Conservation (phyloP, 1,284 basidiomycete species). For the Waitea zeae region DNA sequence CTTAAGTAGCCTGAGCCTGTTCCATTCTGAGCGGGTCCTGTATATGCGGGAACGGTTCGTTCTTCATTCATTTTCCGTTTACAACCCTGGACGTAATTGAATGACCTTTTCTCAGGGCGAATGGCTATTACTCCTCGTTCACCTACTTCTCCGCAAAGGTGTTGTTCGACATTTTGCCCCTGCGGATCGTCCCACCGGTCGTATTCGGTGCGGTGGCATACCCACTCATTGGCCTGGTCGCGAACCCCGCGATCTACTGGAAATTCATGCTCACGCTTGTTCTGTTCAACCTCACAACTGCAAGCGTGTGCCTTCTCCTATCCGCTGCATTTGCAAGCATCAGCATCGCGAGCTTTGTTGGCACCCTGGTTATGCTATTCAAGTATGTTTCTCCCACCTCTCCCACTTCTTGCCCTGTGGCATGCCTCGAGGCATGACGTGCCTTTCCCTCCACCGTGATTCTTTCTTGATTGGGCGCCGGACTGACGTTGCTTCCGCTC, state of each 20-base stretch:
- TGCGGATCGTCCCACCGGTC: constrained; percentile 87
- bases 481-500: too few relatives aligned
- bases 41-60: constrained; percentile 89
- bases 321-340: constrained; percentile 77
- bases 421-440: too few relatives aligned
- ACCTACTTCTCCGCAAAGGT: constrained; percentile 95
- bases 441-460: too few relatives aligned
- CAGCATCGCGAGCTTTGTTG: constrained; percentile 83
- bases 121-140: constrained; percentile 91
- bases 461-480: too few relatives aligned
- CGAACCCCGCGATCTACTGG: constrained; percentile 73
- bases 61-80: background rate
- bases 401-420: constrained; percentile 1
- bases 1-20: constrained; percentile 80
- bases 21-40: constrained; percentile 85
- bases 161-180: constrained; percentile 88
- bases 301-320: constrained; percentile 79
- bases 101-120: constrained; percentile 39
- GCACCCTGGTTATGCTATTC: constrained; percentile 92
- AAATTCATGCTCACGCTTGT: constrained; percentile 93
- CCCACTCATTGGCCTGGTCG: constrained; percentile 83
- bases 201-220: constrained; percentile 93
- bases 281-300: constrained; percentile 88
- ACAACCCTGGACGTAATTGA: constrained; percentile 4
- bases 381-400: constrained; percentile 81